phyloP scores from a whole-genome alignment of 352 stramenopile species.

The Globisporangium paddicum region DNA sequence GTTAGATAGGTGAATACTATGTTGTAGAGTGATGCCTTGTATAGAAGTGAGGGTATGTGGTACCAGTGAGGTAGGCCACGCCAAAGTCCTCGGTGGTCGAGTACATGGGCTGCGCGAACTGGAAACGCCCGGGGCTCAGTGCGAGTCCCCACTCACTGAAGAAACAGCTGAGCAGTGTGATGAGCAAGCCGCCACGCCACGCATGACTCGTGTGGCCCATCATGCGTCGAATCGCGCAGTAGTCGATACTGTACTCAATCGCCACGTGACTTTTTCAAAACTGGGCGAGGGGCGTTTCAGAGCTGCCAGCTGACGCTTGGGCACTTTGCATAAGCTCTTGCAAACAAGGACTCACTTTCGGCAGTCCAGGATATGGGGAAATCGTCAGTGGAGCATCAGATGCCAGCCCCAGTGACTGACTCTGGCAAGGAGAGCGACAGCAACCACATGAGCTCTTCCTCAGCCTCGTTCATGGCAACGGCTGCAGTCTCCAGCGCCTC shows the following conservation, averaged over 20 bases:
- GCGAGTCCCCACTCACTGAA: background rate
- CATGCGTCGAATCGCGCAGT: background rate
- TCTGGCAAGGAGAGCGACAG: background rate
- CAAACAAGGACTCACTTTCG: background rate
- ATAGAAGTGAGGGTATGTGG: background rate
- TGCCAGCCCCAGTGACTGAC: constrained; percentile 8
- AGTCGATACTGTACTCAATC: too few relatives aligned
- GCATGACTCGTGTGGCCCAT: background rate
- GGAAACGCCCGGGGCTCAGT: constrained; percentile 35
- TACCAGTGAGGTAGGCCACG: constrained; percentile 51
- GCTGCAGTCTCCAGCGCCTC: constrained; percentile 18
- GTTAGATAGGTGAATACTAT: too few relatives aligned
- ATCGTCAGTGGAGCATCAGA: constrained; percentile 16
- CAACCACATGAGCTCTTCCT: background rate
- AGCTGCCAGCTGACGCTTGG: background rate
- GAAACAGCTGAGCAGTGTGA: background rate
- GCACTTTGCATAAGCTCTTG: background rate
- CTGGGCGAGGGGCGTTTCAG: too few relatives aligned
- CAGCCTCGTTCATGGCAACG: background rate
- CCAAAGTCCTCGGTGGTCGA: constrained; percentile 59
- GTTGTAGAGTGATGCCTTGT: too few relatives aligned
- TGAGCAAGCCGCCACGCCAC: background rate
- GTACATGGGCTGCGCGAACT: constrained; percentile 55
- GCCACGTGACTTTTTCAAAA: too few relatives aligned
- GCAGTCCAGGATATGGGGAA: constrained; percentile 20